Conservation (phyloP, 805 yeast genomes). For the Hanseniaspora meyeri region DNA sequence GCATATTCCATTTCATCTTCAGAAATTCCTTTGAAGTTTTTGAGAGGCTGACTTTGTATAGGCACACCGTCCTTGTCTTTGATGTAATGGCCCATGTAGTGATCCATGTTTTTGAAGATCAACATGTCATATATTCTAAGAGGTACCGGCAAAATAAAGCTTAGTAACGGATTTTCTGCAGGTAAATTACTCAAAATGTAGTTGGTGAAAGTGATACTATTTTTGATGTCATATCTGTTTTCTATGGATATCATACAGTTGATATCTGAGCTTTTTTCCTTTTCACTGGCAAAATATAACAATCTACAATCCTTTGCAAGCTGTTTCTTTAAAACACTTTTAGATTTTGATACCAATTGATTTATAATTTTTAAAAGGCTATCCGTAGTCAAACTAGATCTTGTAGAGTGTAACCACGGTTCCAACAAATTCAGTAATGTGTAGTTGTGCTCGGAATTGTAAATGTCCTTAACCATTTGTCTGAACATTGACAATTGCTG, state of each 20-base stretch:
- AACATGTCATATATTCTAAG: constrained; percentile 71
- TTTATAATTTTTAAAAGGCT: constrained; percentile 60
- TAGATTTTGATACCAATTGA: constrained; percentile 1
- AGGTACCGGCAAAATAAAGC: constrained; percentile 18
- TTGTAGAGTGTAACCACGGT: constrained; percentile 68
- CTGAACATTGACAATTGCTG: constrained; percentile 39
- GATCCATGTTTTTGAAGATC: constrained; percentile 65
- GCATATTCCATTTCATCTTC: constrained; percentile 31
- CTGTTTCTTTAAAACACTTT: constrained; percentile 11
- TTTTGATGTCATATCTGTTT: constrained; percentile 11
- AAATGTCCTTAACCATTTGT: constrained; percentile 72
- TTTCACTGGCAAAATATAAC: neutral
- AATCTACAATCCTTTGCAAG: constrained; percentile 8
- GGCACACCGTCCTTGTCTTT: neutral
- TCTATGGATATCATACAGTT: constrained; percentile 8
- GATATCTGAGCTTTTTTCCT: constrained; percentile 2
- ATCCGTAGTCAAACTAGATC: constrained; percentile 74
- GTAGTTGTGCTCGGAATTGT: constrained; percentile 70
- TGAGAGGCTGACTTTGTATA: constrained; percentile 26
- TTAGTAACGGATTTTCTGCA: neutral
- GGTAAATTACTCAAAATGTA: constrained; percentile 4
- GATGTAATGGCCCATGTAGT: constrained; percentile 55
- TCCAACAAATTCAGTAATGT: constrained; percentile 63
- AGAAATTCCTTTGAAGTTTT: constrained; percentile 26
- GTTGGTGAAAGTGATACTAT: constrained; percentile 8